phyloP scores from a whole-genome alignment of 495 filamentous ascomycete genomes.

The Rostrohypoxylon terebratum region DNA sequence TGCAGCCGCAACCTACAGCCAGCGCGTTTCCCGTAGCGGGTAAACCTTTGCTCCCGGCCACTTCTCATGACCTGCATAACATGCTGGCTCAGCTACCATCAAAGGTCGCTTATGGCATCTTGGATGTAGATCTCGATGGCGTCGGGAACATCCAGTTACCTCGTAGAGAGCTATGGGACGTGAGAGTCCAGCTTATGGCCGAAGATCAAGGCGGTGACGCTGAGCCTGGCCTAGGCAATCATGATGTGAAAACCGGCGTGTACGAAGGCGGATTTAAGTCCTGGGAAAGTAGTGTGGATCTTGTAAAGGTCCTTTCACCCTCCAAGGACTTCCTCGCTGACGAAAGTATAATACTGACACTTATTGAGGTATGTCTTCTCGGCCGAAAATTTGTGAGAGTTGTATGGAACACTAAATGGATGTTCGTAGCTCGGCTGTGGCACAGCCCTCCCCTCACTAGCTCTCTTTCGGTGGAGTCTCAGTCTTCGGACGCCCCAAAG shows the following conservation, averaged over 20 bases:
- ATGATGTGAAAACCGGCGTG: slow-evolving; percentile 88
- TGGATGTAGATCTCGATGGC: slow-evolving; percentile 67
- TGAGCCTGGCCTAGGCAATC: slow-evolving; percentile 72
- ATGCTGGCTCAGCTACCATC: slow-evolving; percentile 79
- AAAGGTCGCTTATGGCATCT: slow-evolving; percentile 77
- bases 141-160: slow-evolving; percentile 69
- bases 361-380: slow-evolving; percentile 76
- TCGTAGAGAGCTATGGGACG: slow-evolving; percentile 91
- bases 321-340: slow-evolving; percentile 69
- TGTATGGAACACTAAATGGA: slow-evolving; percentile 35
- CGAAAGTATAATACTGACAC: slow-evolving; percentile 56
- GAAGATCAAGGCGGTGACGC: slow-evolving; percentile 63
- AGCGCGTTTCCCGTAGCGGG: slow-evolving; percentile 63
- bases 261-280: slow-evolving; percentile 99
- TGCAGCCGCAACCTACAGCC: slow-evolving; percentile 45
- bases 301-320: slow-evolving; percentile 74
- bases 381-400: not conserved
- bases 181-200: slow-evolving; percentile 92
- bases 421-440: slow-evolving; percentile 82
- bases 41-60: slow-evolving; percentile 61
- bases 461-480: slow-evolving; percentile 79
- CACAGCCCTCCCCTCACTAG: slow-evolving; percentile 84
- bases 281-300: slow-evolving; percentile 94
- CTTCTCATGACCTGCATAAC: slow-evolving; percentile 54
- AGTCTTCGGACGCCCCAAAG: slow-evolving; percentile 38